Evolutionary conservation across 306 rosid species (phyloP).

Genomic region (Prunus campanulata): DNA sequence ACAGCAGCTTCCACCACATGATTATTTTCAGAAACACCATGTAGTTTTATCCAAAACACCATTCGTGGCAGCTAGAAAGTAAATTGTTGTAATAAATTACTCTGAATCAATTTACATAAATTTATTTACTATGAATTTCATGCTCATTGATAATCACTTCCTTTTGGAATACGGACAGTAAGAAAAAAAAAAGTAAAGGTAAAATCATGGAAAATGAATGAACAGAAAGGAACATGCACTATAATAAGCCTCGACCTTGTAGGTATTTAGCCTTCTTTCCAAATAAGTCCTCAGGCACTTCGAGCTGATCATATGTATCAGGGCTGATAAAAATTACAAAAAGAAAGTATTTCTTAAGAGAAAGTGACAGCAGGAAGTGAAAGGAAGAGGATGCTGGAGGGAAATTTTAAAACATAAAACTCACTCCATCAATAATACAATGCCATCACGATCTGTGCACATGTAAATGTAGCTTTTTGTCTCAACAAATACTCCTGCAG

Average conservation of each 20-base stretch:
- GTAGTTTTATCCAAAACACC: no score
- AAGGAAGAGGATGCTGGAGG: not conserved
- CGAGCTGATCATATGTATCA: slow-evolving; percentile 76
- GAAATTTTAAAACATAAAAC: slow-evolving; percentile 23
- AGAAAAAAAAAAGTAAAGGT: not conserved
- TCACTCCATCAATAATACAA: slow-evolving; percentile 84
- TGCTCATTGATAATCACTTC: not conserved
- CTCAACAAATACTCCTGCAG: slow-evolving; percentile 65
- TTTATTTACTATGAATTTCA: not conserved
- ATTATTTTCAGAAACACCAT: no score
- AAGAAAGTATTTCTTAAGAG: slow-evolving; percentile 13
- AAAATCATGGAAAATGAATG: not conserved
- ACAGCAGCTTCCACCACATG: no score
- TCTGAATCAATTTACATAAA: not conserved
- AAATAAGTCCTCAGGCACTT: slow-evolving; percentile 72
- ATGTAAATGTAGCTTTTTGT: slow-evolving; percentile 66
- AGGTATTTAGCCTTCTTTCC: slow-evolving; percentile 62
- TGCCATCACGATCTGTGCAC: slow-evolving; percentile 88
- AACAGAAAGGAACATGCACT: slow-evolving; percentile 17
- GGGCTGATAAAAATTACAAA: slow-evolving; percentile 48
- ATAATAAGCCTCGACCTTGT: slow-evolving; percentile 41
- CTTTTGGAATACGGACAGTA: not conserved
- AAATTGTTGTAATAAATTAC: not conserved
- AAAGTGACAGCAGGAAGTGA: slow-evolving; percentile 10
- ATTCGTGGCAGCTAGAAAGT: no score